Base-by-base conservation (phyloP, 23 red algal genomes). In the Chondrus crispus region DNA sequence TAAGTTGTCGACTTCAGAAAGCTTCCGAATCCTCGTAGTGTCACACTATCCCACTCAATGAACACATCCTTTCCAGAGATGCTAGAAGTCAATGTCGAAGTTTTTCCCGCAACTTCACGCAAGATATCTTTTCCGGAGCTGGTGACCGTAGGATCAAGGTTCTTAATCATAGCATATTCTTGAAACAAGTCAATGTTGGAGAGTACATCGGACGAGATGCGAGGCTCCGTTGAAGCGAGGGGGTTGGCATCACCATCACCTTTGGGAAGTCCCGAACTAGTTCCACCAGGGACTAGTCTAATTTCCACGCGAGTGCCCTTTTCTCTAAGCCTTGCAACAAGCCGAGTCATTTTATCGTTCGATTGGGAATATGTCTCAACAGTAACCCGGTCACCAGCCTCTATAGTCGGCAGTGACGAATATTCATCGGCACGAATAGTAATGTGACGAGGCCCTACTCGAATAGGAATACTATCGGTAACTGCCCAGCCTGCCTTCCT, bases 391-490 rank as follows among this genome's bases (percentile, higher is more conserved):
- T 85, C 70, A 52, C 77, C 80, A 50, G 30, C 58, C 28, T 84
- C 30, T 6, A 16, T 8, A n/a, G 55, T 14, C 16, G 76, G 82
- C 66, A 72, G 53, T 14, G 55, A 4, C 35, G 55, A 68, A 6
- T 62, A 66, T 14, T 62, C 64, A 39, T 72, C 84, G 37, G 50
- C 36, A 48, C 69, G 62, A 53, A 95, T 73, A 22, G 33, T 29
- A 62, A 90, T 93, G 37, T 93, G 88, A 39, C 89, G 89, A 11
- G 95, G 88, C 38, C 95, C 95, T 6, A 97, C 43, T 29, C 73
- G 76, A n/a, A 97, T 74, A 43, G 95, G 95, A 44, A 97, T 54
- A 16, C 43, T 20, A 64, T 93, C 81, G 3, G 81, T 48, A 5
- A 93, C 84, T 3, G 55, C 63, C 95, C 95, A 97, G 1, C 84